Percentiles rank a stretch among this genome's conserved stretches.
phyloP scores from a whole-genome alignment of 306 rosid species.

The barrel medic (Medicago truncatula) region MtrunA17r5.0-ANR NC_053043.1:9172501-9173000 shows the following conservation, averaged over 20 bases:
- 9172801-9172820: slow-evolving; percentile 95
- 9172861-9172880: slow-evolving; percentile 99
- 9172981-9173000: slow-evolving; percentile 28
- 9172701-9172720: not conserved
- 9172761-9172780: slow-evolving; percentile 37
- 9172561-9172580: slow-evolving; percentile 21
- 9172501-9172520: slow-evolving; percentile 28
- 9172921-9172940: slow-evolving; percentile 81
- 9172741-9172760: slow-evolving; percentile 18
- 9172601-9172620: slow-evolving; percentile 16
- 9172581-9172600: slow-evolving; percentile 21
- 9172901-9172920: slow-evolving; percentile 98
- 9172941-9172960: slow-evolving; percentile 43
- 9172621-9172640: slow-evolving; percentile 31
- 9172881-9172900: slow-evolving; percentile 99
- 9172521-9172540: slow-evolving; percentile 30
- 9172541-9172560: not conserved
- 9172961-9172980: slow-evolving; percentile 33
- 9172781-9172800: slow-evolving; percentile 94
- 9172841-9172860: slow-evolving; percentile 97
- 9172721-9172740: not conserved
- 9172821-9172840: slow-evolving; percentile 94
- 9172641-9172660: not conserved
- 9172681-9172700: slow-evolving; percentile 16
- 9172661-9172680: not conserved